These are phyloP conservation scores for Hortiboletus flavorubellus DNA, from an alignment of 768 basidiomycete genomes.

Conservation along the genomic window DNA sequence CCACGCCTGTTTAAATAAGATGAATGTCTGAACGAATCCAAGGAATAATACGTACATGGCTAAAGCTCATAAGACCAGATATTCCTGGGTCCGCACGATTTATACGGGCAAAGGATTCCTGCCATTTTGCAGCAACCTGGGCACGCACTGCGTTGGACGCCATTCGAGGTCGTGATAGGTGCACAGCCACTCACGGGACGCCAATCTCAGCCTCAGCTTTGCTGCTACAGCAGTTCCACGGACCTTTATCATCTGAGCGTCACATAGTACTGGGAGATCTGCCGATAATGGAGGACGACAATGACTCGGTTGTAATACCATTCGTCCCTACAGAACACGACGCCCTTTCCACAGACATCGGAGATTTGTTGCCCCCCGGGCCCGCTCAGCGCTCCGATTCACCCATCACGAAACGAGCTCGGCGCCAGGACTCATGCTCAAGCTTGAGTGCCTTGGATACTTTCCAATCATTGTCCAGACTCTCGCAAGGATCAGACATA, in stretches of 20 bases:
- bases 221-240: neutral
- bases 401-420: slow-evolving; percentile 9
- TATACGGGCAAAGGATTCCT: slow-evolving; percentile 62
- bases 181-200: slow-evolving; percentile 16
- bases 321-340: slow-evolving; percentile 24
- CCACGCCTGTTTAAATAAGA: slow-evolving; percentile 52
- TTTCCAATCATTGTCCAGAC: neutral
- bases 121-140: slow-evolving; percentile 69
- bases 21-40: neutral
- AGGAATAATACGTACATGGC: slow-evolving; percentile 41
- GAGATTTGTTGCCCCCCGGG: slow-evolving; percentile 1
- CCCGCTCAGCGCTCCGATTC: slow-evolving; percentile 9
- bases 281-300: slow-evolving; percentile 15
- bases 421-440: slow-evolving; percentile 7
- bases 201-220: no score
- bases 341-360: neutral
- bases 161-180: slow-evolving; percentile 34
- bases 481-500: slow-evolving; percentile 9
- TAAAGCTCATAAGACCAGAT: slow-evolving; percentile 60
- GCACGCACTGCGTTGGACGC: slow-evolving; percentile 59
- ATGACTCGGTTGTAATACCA: slow-evolving; percentile 7
- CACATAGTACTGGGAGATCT: neutral
- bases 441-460: neutral
- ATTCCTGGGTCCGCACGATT: slow-evolving; percentile 60
- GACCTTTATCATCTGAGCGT: neutral